Evolutionary conservation across 352 stramenopile genomes (phyloP), one percentile per base, ranked within the genome.

Genomic region (Pythium aphanidermatum): DNA sequence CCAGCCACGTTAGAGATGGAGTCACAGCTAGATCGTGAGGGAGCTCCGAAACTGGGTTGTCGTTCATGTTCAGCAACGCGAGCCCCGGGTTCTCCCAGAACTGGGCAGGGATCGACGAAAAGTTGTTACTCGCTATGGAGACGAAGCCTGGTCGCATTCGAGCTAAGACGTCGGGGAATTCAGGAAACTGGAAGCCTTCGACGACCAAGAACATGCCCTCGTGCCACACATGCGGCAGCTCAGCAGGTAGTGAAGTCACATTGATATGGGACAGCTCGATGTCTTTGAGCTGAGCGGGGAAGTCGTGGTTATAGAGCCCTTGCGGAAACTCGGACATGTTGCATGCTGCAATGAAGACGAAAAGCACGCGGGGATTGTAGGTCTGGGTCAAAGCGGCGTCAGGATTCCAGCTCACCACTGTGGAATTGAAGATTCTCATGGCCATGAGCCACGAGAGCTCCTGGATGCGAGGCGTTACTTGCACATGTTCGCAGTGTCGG

Each of bases 341-440:
- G 13, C 48, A 42, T 16, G 16, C 16, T 16, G 31, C 27, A 20
- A 60, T 40, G 20, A 56, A 54, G 2, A 56, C 39, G 13, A 53
- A 53, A 4, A 49, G 2, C 17, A 60, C 27, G 7, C 30, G 20
- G 2, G 51, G 56, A 13, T 60, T 34, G 39, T 43, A 9, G 2
- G 34, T 54, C 25, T 51, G 30, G 4, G 45, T 59, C 19, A 65
- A 35, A n/a, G 51, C 33, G 1, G 56, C 50, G 16, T 56, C 39
- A 4, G 41, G 12, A 7, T 47, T 34, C 56, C 56, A 65, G 12
- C 24, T 23, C 16, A 39, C 13, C 4, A 65, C 14, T 3, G 56
- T 65, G 28, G 56, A 56, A 27, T 65, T 60, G 50, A 57, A 51
- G 12, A 60, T 41, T 26, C 60, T 60, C 38, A 65, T 3, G 1